Percentiles rank a stretch among this genome's conserved stretches.
These are phyloP conservation scores for Adansonia digitata DNA, from an alignment of 345 rosid species.

Conservation along the genomic window DNA sequence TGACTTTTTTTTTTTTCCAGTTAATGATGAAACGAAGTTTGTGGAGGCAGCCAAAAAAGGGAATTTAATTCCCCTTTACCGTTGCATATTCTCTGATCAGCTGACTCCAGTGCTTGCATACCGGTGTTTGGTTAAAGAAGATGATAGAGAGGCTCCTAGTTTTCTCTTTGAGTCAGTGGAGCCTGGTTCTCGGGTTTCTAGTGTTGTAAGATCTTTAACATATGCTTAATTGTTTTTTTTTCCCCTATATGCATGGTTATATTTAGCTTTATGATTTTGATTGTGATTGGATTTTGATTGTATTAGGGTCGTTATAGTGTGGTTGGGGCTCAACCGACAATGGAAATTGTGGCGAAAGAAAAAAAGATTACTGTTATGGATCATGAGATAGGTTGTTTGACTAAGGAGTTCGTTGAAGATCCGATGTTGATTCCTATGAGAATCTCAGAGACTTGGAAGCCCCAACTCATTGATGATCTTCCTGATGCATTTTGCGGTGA, in stretches of 20 bases:
- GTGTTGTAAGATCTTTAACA: conserved; percentile 41
- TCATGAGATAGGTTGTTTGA: conserved; percentile 44
- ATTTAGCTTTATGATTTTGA: not conserved
- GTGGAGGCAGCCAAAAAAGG: conserved; percentile 56
- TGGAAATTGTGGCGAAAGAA: conserved; percentile 76
- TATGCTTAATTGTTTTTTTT: not conserved
- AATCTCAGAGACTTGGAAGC: conserved; percentile 75
- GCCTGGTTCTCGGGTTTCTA: conserved; percentile 56
- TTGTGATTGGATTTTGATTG: conserved; percentile 21
- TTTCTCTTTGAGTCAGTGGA: conserved; percentile 84
- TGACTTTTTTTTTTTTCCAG: conserved; percentile 24
- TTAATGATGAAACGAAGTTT: conserved; percentile 35
- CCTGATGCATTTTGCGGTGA: conserved; percentile 88
- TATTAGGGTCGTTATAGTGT: conserved; percentile 71
- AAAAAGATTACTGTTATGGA: conserved; percentile 69
- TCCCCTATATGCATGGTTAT: not conserved
- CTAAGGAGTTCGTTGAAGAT: conserved; percentile 67
- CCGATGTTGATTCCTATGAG: conserved; percentile 65
- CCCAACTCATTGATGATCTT: conserved; percentile 60
- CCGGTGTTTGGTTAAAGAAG: conserved; percentile 80
- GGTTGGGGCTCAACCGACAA: conserved; percentile 75
- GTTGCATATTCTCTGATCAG: conserved; percentile 78
- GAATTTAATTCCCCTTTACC: conserved; percentile 64
- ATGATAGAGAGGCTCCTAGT: conserved; percentile 82
- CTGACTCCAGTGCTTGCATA: conserved; percentile 86